phyloP scores from a whole-genome alignment of 768 basidiomycete genomes.

The Rhodotorula toruloides region DNA sequence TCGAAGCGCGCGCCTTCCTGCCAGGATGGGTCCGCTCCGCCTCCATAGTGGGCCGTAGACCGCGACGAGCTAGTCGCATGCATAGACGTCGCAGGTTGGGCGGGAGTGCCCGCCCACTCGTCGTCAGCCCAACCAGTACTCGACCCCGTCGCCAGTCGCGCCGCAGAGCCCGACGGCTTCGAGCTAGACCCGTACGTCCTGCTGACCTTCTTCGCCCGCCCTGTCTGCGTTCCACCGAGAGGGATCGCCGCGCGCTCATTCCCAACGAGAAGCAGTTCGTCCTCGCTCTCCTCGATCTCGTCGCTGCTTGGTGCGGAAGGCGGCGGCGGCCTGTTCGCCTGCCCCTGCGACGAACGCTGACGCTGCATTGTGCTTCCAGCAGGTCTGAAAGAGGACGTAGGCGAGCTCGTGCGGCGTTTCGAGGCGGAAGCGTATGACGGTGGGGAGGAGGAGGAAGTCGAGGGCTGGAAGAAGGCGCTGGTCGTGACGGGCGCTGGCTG shows the following conservation, averaged over 20 bases:
- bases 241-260: not conserved
- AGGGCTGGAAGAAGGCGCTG: not conserved
- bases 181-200: not conserved
- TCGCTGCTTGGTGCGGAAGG: not conserved
- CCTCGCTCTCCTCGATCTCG: not conserved
- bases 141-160: not conserved
- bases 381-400: not conserved
- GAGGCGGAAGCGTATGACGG: not conserved
- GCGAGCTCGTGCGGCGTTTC: not conserved
- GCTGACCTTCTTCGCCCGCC: not conserved
- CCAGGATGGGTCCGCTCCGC: too few relatives aligned
- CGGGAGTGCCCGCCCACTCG: not conserved
- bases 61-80: not conserved
- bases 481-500: not conserved
- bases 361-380: not conserved
- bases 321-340: too few relatives aligned
- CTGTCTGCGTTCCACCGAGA: not conserved
- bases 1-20: too few relatives aligned
- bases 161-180: not conserved
- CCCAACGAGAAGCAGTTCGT: not conserved
- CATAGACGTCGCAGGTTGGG: not conserved
- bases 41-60: too few relatives aligned
- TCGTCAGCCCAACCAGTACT: not conserved
- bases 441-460: not conserved
- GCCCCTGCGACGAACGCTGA: too few relatives aligned